Evolutionary conservation across 176 grass and related monocot species (phyloP).

Genomic region (Thalia dealbata): DNA sequence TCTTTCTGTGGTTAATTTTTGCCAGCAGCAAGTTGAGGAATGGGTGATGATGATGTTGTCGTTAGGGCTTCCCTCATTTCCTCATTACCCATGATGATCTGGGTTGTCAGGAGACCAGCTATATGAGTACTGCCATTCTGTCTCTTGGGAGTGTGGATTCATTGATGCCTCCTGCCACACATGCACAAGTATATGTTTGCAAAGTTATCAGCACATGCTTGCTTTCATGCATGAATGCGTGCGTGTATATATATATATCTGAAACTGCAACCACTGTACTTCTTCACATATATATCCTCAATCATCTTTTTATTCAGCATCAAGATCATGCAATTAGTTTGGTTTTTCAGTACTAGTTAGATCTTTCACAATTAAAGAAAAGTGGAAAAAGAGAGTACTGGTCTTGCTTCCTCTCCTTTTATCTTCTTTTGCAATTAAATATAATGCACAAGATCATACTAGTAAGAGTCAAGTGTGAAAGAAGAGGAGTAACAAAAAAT

Average conservation of each 20-base stretch:
- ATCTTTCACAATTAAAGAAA: not conserved
- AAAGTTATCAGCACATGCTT: not conserved
- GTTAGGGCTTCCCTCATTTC: constrained; percentile 17
- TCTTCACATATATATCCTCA: no score
- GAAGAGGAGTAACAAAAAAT: not conserved
- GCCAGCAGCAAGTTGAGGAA: not conserved
- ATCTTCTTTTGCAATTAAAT: not conserved
- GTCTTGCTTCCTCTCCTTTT: not conserved
- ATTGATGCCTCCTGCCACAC: constrained; percentile 59
- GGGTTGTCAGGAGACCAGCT: constrained; percentile 43
- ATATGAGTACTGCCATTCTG: constrained; percentile 62
- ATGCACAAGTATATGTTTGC: not conserved
- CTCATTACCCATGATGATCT: constrained; percentile 48
- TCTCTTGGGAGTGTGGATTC: constrained; percentile 14
- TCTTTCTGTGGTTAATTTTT: constrained; percentile 13
- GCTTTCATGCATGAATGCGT: not conserved
- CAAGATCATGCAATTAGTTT: no score
- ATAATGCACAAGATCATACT: no score
- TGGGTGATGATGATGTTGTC: constrained; percentile 2
- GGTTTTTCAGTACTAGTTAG: no score
- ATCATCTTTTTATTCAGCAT: no score
- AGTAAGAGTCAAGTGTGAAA: constrained; percentile 1
- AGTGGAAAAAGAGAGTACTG: not conserved
- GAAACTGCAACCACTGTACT: no score
- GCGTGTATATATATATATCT: no score